phyloP scores from a whole-genome alignment of 768 basidiomycete species.

The Auriscalpium orientale region DNA sequence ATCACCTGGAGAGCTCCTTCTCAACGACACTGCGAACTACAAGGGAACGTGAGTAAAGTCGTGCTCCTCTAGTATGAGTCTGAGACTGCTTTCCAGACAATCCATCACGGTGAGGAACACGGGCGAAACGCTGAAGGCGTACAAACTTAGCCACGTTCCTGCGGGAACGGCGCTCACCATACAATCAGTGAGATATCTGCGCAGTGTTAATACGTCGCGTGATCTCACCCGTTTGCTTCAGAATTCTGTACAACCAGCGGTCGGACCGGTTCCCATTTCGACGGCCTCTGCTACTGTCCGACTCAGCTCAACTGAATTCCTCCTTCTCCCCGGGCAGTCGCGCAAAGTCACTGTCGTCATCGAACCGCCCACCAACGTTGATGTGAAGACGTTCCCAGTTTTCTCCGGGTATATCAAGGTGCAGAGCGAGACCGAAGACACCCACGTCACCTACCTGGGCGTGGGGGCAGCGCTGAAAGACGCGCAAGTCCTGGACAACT shows the following conservation, averaged over 20 bases:
- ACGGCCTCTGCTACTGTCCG: constrained; percentile 36
- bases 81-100: constrained; percentile 25
- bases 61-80: not conserved
- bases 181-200: constrained; percentile 25
- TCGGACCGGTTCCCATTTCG: constrained; percentile 46
- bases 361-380: constrained; percentile 36
- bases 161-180: constrained; percentile 48
- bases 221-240: constrained; percentile 11
- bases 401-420: constrained; percentile 51
- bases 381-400: constrained; percentile 41
- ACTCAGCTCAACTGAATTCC: constrained; percentile 38
- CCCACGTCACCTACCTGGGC: constrained; percentile 42
- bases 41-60: constrained; percentile 29
- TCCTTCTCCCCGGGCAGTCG: constrained; percentile 35
- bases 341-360: constrained; percentile 37
- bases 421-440: constrained; percentile 26
- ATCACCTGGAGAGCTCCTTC: constrained; percentile 45
- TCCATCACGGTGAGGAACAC: constrained; percentile 46
- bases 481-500: constrained; percentile 45
- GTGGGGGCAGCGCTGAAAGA: constrained; percentile 35
- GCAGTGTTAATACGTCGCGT: not conserved
- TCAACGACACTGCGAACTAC: constrained; percentile 60
- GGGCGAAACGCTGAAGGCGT: constrained; percentile 33
- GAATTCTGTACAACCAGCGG: constrained; percentile 33
- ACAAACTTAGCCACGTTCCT: constrained; percentile 45